These are phyloP conservation scores for Medicago lupulina DNA, from an alignment of 306 rosid species.

Conservation along the genomic window DNA sequence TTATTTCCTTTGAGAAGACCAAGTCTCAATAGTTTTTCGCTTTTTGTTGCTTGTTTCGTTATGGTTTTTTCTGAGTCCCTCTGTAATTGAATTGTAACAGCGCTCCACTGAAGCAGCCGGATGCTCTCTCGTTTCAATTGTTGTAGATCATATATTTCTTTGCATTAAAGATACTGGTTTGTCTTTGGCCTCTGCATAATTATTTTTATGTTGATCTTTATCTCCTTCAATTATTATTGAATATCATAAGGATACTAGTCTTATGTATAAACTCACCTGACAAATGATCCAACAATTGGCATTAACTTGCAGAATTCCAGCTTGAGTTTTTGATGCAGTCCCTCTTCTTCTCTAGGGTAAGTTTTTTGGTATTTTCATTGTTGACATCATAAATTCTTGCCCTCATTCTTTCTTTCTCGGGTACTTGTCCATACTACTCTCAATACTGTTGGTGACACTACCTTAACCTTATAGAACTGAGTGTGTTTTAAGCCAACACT, in stretches of 20 bases:
- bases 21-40: slow-evolving; percentile 19
- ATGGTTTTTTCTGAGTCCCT: slow-evolving; percentile 43
- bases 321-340: slow-evolving; percentile 96
- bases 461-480: slow-evolving; percentile 30
- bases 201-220: slow-evolving; percentile 9
- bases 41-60: slow-evolving; percentile 6
- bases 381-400: slow-evolving; percentile 11
- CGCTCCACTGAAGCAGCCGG: slow-evolving; percentile 86
- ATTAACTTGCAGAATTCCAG: slow-evolving; percentile 79
- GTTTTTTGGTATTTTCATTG: slow-evolving; percentile 22
- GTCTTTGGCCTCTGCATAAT: slow-evolving; percentile 43
- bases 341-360: slow-evolving; percentile 90
- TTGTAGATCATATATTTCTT: slow-evolving; percentile 90
- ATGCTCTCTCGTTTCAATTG: slow-evolving; percentile 79
- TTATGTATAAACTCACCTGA: slow-evolving; percentile 9
- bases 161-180: slow-evolving; percentile 87
- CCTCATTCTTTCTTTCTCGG: slow-evolving; percentile 24
- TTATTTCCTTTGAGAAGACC: slow-evolving; percentile 21
- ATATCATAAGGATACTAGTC: slow-evolving; percentile 22
- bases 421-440: slow-evolving; percentile 31
- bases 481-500: slow-evolving; percentile 19
- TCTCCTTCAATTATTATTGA: slow-evolving; percentile 32
- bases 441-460: slow-evolving; percentile 5
- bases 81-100: slow-evolving; percentile 59
- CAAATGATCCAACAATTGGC: slow-evolving; percentile 42